These are phyloP conservation scores for Beauveria asiatica DNA, from an alignment of 2,329 filamentous ascomycete species.

Conservation along the genomic window DNA sequence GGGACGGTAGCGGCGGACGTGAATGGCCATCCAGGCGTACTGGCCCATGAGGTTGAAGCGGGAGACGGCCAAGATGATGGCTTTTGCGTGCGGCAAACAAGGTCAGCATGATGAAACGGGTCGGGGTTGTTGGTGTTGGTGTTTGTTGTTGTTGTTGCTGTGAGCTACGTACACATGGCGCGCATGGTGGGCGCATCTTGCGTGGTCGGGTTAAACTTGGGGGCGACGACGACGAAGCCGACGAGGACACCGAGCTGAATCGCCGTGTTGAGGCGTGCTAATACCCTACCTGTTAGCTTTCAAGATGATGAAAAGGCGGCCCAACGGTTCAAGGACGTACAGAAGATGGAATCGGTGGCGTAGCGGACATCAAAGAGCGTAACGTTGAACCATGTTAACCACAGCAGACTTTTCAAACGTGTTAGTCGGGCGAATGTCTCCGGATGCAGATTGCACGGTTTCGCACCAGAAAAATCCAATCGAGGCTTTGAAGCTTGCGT, in stretches of 20 bases:
- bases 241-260: conserved; percentile 57
- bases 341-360: conserved; percentile 54
- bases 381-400: conserved; percentile 61
- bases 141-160: background rate
- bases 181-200: conserved; percentile 30
- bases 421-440: background rate
- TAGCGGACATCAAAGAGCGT: conserved; percentile 59
- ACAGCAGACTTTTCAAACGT: conserved; percentile 40
- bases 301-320: too few species aligned
- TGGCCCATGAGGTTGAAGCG: conserved; percentile 44
- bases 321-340: conserved; percentile 15
- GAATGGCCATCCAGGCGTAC: conserved; percentile 39
- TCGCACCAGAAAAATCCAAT: conserved; percentile 25
- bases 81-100: conserved; percentile 13
- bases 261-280: conserved; percentile 46
- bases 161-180: conserved; percentile 29
- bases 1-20: conserved; percentile 32
- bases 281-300: background rate
- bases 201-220: conserved; percentile 32
- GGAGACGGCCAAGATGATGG: conserved; percentile 42
- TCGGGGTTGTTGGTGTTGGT: too few species aligned
- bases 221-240: conserved; percentile 53
- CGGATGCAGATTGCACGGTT: background rate
- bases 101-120: background rate
- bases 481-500: conserved; percentile 24